Evolutionary conservation across 768 basidiomycete genomes (phyloP).

Genomic region (Boletus fagicola): DNA sequence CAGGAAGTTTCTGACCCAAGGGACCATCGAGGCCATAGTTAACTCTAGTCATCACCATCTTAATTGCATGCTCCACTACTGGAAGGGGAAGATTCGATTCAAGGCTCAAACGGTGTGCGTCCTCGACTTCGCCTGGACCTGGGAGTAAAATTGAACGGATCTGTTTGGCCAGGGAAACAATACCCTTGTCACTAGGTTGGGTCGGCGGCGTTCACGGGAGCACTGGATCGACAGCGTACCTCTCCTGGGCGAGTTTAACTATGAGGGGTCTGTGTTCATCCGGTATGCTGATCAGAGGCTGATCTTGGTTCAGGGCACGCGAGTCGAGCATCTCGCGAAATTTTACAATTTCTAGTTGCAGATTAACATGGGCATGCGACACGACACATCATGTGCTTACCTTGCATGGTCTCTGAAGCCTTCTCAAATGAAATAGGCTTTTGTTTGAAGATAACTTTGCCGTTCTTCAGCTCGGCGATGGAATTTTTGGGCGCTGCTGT

Average conservation of each 20-base stretch:
- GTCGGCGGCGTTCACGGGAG: conserved; percentile 8
- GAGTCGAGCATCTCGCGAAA: conserved; percentile 72
- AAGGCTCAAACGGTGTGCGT: conserved; percentile 33
- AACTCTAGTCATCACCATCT: conserved; percentile 56
- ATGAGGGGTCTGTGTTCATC: conserved; percentile 71
- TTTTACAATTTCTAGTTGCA: conserved; percentile 61
- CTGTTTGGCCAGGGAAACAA: conserved; percentile 60
- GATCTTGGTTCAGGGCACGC: conserved; percentile 44
- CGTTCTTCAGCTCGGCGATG: conserved; percentile 70
- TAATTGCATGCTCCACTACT: conserved; percentile 64
- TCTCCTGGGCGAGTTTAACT: conserved; percentile 83
- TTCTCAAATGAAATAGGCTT: conserved; percentile 74
- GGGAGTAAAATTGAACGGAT: conserved; percentile 71
- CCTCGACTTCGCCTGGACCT: conserved; percentile 53
- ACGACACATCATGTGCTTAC: conserved; percentile 37
- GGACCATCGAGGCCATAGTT: conserved; percentile 76
- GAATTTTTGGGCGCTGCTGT: conserved; percentile 40
- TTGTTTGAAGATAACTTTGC: conserved; percentile 74
- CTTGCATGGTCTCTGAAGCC: conserved; percentile 78
- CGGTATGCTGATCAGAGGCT: conserved; percentile 58
- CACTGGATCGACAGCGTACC: conserved; percentile 43
- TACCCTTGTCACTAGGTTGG: conserved; percentile 64
- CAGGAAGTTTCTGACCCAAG: conserved; percentile 52
- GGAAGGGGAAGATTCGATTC: conserved; percentile 42
- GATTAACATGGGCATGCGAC: conserved; percentile 1